These are phyloP conservation scores for Aeschynomene evenia DNA, from an alignment of 306 rosid species.

Conservation along the genomic window DNA sequence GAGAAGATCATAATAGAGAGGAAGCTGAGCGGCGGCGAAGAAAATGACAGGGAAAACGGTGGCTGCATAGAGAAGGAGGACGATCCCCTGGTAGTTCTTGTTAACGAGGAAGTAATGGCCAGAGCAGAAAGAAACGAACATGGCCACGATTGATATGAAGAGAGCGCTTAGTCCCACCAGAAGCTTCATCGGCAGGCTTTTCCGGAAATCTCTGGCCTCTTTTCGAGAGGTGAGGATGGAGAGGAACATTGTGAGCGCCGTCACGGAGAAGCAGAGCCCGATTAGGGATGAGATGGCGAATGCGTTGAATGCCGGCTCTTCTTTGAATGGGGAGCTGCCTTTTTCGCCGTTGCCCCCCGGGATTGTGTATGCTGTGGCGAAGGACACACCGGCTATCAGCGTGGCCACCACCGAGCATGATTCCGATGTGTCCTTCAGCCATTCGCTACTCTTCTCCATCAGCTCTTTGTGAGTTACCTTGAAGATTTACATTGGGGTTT, in stretches of 20 bases:
- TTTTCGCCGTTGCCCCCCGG: conserved; percentile 36
- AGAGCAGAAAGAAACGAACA: conserved; percentile 46
- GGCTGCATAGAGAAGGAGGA: conserved; percentile 32
- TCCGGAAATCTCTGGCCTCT: conserved; percentile 41
- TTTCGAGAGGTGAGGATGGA: conserved; percentile 46
- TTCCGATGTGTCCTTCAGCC: conserved; percentile 38
- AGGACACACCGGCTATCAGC: conserved; percentile 35
- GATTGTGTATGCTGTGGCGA: conserved; percentile 29
- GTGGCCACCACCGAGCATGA: conserved; percentile 44
- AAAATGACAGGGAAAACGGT: conserved; percentile 44
- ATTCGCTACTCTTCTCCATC: not conserved
- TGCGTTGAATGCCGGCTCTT: conserved; percentile 24
- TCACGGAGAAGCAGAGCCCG: conserved; percentile 53
- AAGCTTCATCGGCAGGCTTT: conserved; percentile 41
- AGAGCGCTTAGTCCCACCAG: conserved; percentile 43
- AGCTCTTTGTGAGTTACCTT: not conserved
- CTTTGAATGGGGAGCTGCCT: conserved; percentile 38
- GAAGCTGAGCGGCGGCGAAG: conserved; percentile 49
- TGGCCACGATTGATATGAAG: conserved; percentile 42
- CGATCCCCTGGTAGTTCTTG: conserved; percentile 14
- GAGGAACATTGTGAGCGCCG: conserved; percentile 54
- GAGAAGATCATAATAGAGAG: conserved; percentile 46
- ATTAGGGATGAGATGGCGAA: conserved; percentile 40
- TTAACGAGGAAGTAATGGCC: conserved; percentile 43
- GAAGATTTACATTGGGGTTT: conserved; percentile 25